Evolutionary conservation across 768 basidiomycete species (phyloP).

Genomic region (Zangia roseola): DNA sequence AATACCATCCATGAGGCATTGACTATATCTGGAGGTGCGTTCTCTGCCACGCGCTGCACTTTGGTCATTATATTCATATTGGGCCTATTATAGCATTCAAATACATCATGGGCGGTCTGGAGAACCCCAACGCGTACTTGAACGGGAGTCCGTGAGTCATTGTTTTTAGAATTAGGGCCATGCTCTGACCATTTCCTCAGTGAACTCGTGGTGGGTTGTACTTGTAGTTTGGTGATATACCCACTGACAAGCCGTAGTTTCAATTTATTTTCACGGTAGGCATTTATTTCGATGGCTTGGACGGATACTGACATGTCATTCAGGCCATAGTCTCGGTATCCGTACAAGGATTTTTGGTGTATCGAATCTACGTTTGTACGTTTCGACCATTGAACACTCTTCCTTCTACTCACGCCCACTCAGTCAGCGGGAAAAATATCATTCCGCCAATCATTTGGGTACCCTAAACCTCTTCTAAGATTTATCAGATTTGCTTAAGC

Average conservation of each 20-base stretch:
- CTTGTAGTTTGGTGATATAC: neutral
- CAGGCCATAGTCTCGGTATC: neutral
- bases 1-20: slow-evolving; percentile 8
- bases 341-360: slow-evolving; percentile 8
- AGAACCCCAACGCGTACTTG: neutral
- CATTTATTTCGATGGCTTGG: neutral
- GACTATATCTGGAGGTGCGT: slow-evolving; percentile 5
- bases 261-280: slow-evolving; percentile 4
- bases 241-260: neutral
- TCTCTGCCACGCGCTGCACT: neutral
- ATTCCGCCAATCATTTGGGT: slow-evolving; percentile 4
- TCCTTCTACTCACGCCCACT: neutral
- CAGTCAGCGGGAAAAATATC: slow-evolving; percentile 1
- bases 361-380: slow-evolving; percentile 7
- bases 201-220: slow-evolving; percentile 2
- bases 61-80: neutral
- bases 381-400: neutral
- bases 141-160: neutral
- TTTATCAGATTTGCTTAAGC: neutral
- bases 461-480: slow-evolving; percentile 10
- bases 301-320: neutral
- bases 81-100: neutral
- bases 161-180: neutral
- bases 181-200: neutral
- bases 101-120: neutral